phyloP scores from a whole-genome alignment of 768 basidiomycete species.

The Termitomyces sp. region DNA sequence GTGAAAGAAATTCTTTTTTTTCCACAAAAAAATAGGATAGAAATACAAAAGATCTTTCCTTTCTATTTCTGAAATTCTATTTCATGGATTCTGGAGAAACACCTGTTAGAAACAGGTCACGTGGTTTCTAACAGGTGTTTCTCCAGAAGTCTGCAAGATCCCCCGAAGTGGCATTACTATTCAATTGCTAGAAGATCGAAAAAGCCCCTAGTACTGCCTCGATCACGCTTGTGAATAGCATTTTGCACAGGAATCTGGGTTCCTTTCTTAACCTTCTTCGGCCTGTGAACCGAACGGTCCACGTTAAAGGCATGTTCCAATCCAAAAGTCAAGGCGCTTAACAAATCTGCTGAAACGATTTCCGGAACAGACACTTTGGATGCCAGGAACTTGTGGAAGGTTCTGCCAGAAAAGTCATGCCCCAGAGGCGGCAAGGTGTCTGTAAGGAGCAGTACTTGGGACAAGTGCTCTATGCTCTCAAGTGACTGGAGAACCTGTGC shows the following conservation, averaged over 20 bases:
- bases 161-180: too few relatives aligned
- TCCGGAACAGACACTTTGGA: constrained; percentile 15
- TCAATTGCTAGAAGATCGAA: constrained; percentile 34
- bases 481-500: constrained; percentile 59
- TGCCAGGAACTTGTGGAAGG: constrained; percentile 51
- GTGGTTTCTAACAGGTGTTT: too few relatives aligned
- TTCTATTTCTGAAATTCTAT: too few relatives aligned
- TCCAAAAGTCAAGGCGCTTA: constrained; percentile 41
- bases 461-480: constrained; percentile 55
- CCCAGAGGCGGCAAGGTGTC: constrained; percentile 40
- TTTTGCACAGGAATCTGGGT: constrained; percentile 1
- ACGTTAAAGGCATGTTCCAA: constrained; percentile 44
- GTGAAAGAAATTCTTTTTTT: too few relatives aligned
- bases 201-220: constrained; percentile 16
- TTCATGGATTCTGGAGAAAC: too few relatives aligned
- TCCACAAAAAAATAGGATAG: too few relatives aligned
- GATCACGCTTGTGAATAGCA: background rate
- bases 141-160: too few relatives aligned
- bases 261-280: constrained; percentile 25
- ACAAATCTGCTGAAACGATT: constrained; percentile 29
- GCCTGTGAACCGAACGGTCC: constrained; percentile 32
- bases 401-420: constrained; percentile 50
- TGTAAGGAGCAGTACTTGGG: constrained; percentile 55
- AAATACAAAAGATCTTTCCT: too few relatives aligned
- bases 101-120: too few relatives aligned